Conservation (phyloP, 441 rosid genomes). For the Hura crepitans region DNA sequence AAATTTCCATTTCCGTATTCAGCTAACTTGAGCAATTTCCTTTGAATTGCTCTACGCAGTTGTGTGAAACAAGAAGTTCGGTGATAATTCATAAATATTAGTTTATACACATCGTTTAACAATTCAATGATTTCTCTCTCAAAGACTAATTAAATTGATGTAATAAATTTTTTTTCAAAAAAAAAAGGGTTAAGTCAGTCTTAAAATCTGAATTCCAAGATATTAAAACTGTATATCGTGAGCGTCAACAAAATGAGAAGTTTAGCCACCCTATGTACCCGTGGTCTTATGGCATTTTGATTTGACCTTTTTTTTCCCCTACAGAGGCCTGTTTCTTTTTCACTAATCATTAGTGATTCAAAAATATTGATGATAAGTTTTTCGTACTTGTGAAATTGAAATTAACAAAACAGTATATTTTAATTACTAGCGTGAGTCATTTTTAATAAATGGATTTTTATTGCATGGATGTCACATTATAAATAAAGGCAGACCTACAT, state of each 20-base stretch:
- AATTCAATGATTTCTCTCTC: not conserved
- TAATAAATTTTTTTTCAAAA: too few relatives aligned
- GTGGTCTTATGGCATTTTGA: constrained; percentile 4
- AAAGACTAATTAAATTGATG: too few relatives aligned
- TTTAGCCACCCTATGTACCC: not conserved
- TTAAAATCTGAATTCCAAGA: too few relatives aligned
- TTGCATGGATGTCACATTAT: too few relatives aligned
- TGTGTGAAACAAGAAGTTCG: not conserved
- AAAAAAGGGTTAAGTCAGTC: too few relatives aligned
- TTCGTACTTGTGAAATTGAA: too few relatives aligned
- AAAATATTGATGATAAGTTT: not conserved
- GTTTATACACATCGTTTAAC: not conserved
- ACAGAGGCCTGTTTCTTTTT: not conserved
- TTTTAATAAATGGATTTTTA: too few relatives aligned
- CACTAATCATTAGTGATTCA: too few relatives aligned
- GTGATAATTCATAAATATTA: not conserved
- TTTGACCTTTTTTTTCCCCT: constrained; percentile 2
- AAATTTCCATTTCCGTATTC: not conserved
- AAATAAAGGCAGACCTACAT: too few relatives aligned
- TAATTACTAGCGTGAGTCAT: too few relatives aligned
- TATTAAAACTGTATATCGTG: not conserved
- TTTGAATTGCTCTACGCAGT: not conserved
- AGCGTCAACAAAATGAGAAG: constrained; percentile 7
- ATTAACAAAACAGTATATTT: too few relatives aligned
- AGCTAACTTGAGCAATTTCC: constrained; percentile 7